Conservation (phyloP, 176 grass and related monocot genomes). For the Calamus simplicifolius region DNA sequence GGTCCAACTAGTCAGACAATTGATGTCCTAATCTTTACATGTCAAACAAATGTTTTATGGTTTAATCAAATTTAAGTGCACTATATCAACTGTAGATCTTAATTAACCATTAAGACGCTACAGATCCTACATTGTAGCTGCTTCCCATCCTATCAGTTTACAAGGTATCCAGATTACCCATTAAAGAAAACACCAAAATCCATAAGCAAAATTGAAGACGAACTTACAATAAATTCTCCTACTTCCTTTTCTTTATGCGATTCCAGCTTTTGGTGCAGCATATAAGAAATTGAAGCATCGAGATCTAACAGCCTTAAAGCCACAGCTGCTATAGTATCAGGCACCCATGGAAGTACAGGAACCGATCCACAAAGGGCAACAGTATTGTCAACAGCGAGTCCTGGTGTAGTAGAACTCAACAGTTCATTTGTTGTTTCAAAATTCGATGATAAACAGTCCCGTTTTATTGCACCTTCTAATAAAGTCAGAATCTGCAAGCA, state of each 20-base stretch:
- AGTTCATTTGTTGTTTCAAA: conserved; percentile 78
- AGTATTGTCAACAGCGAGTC: conserved; percentile 22
- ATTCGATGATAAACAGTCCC: conserved; percentile 57
- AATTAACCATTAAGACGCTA: too few relatives aligned
- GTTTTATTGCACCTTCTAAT: conserved; percentile 71
- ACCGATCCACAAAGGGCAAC: conserved; percentile 28
- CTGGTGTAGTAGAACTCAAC: conserved; percentile 33
- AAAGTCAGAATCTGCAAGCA: conserved; percentile 57
- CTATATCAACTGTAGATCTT: too few relatives aligned
- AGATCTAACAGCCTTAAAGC: conserved; percentile 66
- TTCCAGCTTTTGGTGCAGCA: conserved; percentile 30
- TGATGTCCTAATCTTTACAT: too few relatives aligned
- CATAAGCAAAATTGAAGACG: too few relatives aligned
- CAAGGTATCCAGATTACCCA: too few relatives aligned
- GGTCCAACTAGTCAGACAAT: too few relatives aligned
- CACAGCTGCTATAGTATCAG: conserved; percentile 61
- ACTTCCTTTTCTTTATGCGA: conserved; percentile 50
- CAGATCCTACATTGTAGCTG: too few relatives aligned
- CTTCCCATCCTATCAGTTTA: too few relatives aligned
- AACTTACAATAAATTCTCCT: conserved; percentile 48
- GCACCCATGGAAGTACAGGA: conserved; percentile 78
- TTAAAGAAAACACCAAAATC: too few relatives aligned
- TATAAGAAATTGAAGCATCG: conserved; percentile 67
- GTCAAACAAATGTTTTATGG: too few relatives aligned
- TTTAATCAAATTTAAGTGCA: too few relatives aligned